A percentile compares a stretch with the other conserved stretches of the same genome.
These are phyloP conservation scores for Marasmius sp. DNA, from an alignment of 1,284 basidiomycete genomes.

Conservation along the genomic window DNA sequence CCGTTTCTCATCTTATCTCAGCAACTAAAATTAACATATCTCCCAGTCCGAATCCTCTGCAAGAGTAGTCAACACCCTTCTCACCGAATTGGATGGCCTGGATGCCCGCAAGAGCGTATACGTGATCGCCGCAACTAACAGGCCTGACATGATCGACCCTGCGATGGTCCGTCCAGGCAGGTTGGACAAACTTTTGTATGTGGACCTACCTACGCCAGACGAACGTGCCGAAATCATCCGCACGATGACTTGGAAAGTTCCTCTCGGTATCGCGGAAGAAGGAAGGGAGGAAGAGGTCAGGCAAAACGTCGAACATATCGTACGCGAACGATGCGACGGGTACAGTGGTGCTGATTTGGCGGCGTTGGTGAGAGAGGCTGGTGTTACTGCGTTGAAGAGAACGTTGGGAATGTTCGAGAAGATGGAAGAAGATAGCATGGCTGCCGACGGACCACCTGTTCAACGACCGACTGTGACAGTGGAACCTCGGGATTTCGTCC, in stretches of 20 bases:
- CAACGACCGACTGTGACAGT: slow-evolving; percentile 41
- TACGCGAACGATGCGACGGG: slow-evolving; percentile 71
- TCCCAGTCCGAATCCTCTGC: slow-evolving; percentile 90
- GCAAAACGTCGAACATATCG: slow-evolving; percentile 45
- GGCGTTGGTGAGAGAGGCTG: slow-evolving; percentile 87
- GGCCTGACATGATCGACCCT: slow-evolving; percentile 99
- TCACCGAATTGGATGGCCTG: slow-evolving; percentile 95
- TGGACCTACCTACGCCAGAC: slow-evolving; percentile 79
- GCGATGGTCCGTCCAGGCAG: slow-evolving; percentile 97
- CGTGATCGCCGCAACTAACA: slow-evolving; percentile 95
- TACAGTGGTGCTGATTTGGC: slow-evolving; percentile 91
- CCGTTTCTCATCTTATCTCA: background rate
- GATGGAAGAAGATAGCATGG: slow-evolving; percentile 41
- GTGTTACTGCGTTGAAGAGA: slow-evolving; percentile 78
- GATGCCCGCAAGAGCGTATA: slow-evolving; percentile 90
- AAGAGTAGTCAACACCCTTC: slow-evolving; percentile 95
- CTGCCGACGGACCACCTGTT: background rate
- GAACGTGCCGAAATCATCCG: slow-evolving; percentile 88
- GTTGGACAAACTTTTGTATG: slow-evolving; percentile 95
- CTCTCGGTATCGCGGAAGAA: slow-evolving; percentile 47
- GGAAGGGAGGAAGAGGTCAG: slow-evolving; percentile 23
- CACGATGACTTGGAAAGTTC: slow-evolving; percentile 75
- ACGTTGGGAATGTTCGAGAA: slow-evolving; percentile 67
- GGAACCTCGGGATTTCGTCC: slow-evolving; percentile 66
- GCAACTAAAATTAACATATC: background rate